Conservation (phyloP, 331 rosid species). For the Rosa hybrid region DNA sequence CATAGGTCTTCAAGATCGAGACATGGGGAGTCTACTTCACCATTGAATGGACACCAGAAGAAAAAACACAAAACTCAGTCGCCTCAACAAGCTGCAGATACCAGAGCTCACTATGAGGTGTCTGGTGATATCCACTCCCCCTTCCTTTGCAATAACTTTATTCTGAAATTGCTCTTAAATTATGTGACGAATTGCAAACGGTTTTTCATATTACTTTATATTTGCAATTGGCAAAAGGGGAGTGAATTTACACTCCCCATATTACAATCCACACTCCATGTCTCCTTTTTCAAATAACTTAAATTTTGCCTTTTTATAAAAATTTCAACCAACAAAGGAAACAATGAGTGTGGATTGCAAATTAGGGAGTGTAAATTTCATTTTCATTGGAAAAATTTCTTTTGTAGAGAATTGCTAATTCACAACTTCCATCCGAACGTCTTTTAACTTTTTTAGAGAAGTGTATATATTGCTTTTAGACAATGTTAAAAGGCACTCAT, state of each 20-base stretch:
- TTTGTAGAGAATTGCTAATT: background rate
- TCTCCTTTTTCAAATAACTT: too few relatives aligned
- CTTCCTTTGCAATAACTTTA: background rate
- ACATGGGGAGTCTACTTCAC: slow-evolving; percentile 52
- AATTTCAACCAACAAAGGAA: too few relatives aligned
- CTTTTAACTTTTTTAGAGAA: background rate
- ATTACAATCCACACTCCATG: too few relatives aligned
- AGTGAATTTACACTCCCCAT: too few relatives aligned
- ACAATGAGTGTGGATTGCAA: too few relatives aligned
- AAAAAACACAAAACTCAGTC: slow-evolving; percentile 61
- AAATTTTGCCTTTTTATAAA: too few relatives aligned
- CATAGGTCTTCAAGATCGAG: slow-evolving; percentile 66
- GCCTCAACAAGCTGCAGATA: slow-evolving; percentile 43
- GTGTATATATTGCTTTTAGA: background rate
- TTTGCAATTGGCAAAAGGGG: too few relatives aligned
- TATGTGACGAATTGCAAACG: background rate
- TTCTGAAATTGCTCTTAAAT: background rate
- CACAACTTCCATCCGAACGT: background rate
- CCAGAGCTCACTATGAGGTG: slow-evolving; percentile 88
- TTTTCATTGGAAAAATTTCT: background rate
- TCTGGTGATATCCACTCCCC: slow-evolving; percentile 79
- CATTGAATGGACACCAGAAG: slow-evolving; percentile 47
- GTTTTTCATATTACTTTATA: background rate
- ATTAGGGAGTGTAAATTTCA: too few relatives aligned
- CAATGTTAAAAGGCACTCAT: background rate